A percentile compares a stretch with the other conserved stretches of the same genome.
Conservation (phyloP, 2,329 filamentous ascomycete species). For the Colletotrichum sp. region DNA sequence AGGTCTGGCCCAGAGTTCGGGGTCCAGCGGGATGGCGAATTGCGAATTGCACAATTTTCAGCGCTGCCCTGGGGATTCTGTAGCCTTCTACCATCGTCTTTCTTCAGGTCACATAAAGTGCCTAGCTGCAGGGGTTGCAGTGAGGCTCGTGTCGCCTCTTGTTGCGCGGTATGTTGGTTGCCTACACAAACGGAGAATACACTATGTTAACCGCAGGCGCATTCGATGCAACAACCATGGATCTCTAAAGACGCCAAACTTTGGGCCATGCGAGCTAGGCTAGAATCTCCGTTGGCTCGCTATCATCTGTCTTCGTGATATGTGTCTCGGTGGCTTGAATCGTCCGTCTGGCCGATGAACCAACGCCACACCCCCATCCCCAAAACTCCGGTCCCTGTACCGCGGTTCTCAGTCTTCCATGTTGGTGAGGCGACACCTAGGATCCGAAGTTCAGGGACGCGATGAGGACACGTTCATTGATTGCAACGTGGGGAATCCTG, state of each 20-base stretch:
- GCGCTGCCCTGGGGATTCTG: background rate
- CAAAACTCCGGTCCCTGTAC: background rate
- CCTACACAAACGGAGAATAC: background rate
- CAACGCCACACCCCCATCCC: background rate
- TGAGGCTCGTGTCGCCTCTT: background rate
- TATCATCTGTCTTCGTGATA: background rate
- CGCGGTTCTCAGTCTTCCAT: background rate
- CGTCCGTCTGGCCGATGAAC: background rate
- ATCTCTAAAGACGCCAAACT: background rate
- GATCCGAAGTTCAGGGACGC: background rate
- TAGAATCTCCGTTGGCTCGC: background rate
- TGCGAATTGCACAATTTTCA: constrained; percentile 1
- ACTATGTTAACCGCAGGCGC: background rate
- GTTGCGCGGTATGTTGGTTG: background rate
- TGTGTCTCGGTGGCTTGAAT: background rate
- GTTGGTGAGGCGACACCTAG: background rate
- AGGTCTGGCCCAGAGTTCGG: background rate
- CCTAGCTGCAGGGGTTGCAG: background rate
- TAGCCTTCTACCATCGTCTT: background rate
- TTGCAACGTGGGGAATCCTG: constrained; percentile 9
- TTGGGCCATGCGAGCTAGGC: background rate
- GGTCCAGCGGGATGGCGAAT: constrained; percentile 18
- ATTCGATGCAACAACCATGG: background rate
- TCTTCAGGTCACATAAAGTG: background rate
- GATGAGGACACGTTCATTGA: constrained; percentile 18